Evolutionary conservation across 116 monocot genomes (phyloP), one percentile per base, ranked within the genome.

Genomic region (Zostera marina): DNA sequence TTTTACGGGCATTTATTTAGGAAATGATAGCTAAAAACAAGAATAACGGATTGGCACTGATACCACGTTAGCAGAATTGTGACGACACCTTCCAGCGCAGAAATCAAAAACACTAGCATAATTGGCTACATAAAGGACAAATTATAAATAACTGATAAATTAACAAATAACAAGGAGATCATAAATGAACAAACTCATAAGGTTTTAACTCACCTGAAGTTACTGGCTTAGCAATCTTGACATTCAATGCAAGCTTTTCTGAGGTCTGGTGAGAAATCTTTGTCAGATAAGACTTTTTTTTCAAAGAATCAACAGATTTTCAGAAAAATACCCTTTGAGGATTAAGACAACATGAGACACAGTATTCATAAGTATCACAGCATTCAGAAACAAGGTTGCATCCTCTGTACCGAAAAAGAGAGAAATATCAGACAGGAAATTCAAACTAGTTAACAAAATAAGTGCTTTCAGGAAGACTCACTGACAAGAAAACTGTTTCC

Each of bases 11-110:
- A 32, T 32, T 2, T 3, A 32, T 32, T 32, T 32, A 49, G 5
- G 20, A 49, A 49, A 49, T 49, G 19, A 7, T 49, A 17, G 20
- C 7, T 1, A 11, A 45, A 14, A 45, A 45, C 44, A 45, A 45
- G 44, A 2, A 45, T 1, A 45, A 5, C 12, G 10, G 14, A 45
- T 45, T 32, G 44, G 53, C 2, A 11, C 25, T 22, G 59, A 39
- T 86, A 98, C 98, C 87, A 98, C 89, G 74, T 81, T 98, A 8
- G 83, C 83, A 73, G 91, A 90, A 74, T 81, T 98, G 83, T 91
- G 98, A 40, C 91, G 91, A 53, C 98, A 98, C 64, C 83, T 90
- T 71, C 91, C 98, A 67, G 70, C 63, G 67, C 91, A 98, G 64
- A 86, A 91, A 71, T 91, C 87, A 72, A 98, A 98, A 49, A 73